Evolutionary conservation across 768 basidiomycete genomes (phyloP).

Genomic region (Kwoniella pini): DNA sequence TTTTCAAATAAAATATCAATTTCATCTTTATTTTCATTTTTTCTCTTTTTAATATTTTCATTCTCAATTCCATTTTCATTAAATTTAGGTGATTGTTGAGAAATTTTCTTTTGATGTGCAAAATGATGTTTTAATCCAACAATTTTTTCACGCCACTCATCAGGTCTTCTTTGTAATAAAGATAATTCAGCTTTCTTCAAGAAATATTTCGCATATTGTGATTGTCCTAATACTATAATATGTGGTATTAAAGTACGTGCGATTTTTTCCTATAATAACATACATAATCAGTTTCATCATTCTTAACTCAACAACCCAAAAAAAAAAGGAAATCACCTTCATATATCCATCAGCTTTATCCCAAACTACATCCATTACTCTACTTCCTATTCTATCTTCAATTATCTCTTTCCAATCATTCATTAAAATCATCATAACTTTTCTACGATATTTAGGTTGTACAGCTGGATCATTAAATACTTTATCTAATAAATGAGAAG

Average conservation of each 20-base stretch:
- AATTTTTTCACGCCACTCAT: conserved; percentile 80
- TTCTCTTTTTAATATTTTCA: conserved; percentile 27
- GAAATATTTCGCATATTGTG: conserved; percentile 86
- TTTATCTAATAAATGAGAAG: conserved; percentile 76
- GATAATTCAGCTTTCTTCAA: conserved; percentile 64
- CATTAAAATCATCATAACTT: conserved; percentile 72
- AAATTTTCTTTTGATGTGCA: conserved; percentile 33
- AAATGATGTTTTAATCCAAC: conserved; percentile 55
- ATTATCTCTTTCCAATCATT: conserved; percentile 77
- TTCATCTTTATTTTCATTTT: conserved; percentile 40
- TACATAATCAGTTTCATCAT: not conserved
- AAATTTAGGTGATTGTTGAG: not conserved
- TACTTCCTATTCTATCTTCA: conserved; percentile 85
- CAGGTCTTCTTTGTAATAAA: conserved; percentile 72
- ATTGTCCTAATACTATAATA: conserved; percentile 70
- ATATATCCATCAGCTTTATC: conserved; percentile 86
- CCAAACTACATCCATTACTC: conserved; percentile 91
- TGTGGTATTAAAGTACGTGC: conserved; percentile 73
- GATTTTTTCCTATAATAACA: conserved; percentile 76
- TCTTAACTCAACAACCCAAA: not conserved
- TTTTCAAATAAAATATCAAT: conserved; percentile 49
- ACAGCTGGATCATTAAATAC: conserved; percentile 69
- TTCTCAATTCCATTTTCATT: not conserved
- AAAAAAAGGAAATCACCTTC: conserved; percentile 63
- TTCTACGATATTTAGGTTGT: conserved; percentile 65